phyloP scores from a whole-genome alignment of 148 eudicot genomes.

The Rhododendron vialii region DNA sequence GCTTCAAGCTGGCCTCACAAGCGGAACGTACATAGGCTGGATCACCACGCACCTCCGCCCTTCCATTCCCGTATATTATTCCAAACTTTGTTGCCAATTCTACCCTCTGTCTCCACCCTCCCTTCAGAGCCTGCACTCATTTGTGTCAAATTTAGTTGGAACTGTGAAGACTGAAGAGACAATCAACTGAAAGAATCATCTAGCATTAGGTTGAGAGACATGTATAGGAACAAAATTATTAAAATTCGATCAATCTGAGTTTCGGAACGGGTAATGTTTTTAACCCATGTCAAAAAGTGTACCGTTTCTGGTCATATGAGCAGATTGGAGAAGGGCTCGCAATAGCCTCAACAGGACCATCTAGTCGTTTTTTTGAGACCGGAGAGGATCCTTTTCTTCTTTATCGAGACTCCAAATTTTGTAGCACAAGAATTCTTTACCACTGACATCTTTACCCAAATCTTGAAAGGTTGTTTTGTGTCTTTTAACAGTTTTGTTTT shows the following conservation, averaged over 20 bases:
- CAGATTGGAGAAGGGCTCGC: no score
- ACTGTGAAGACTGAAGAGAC: neutral
- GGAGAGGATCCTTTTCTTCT: neutral
- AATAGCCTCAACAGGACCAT: neutral
- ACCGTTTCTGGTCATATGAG: no score
- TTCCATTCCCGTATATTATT: neutral
- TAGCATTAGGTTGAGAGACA: no score
- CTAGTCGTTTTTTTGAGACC: neutral
- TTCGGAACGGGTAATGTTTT: no score
- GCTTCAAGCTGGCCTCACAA: slow-evolving; percentile 17
- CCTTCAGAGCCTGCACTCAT: slow-evolving; percentile 9
- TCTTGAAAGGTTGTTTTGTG: no score
- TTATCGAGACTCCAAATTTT: neutral
- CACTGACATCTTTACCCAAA: no score
- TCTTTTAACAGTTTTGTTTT: no score
- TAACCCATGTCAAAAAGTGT: no score
- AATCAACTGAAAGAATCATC: neutral
- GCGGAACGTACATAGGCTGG: slow-evolving; percentile 10
- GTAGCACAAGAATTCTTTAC: neutral
- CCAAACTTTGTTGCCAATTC: slow-evolving; percentile 13
- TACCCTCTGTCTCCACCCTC: slow-evolving; percentile 11
- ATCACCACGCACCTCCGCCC: neutral
- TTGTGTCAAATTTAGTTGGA: neutral
- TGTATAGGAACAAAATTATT: no score
- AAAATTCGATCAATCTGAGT: no score